Percentiles rank a stretch among this genome's conserved stretches.
These are phyloP conservation scores for Yarrowia bubula DNA, from an alignment of 805 yeast genomes.

Conservation along the genomic window DNA sequence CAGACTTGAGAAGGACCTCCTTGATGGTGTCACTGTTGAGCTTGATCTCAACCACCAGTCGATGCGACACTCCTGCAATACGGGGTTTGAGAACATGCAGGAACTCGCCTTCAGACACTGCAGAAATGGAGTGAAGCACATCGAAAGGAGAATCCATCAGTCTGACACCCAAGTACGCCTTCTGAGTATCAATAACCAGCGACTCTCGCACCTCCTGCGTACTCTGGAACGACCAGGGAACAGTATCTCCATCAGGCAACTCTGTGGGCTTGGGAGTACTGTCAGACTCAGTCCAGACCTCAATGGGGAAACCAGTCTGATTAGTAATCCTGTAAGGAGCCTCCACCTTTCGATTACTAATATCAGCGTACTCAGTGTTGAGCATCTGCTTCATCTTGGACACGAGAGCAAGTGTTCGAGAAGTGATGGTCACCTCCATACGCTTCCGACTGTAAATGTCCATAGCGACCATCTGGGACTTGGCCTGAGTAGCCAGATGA, in stretches of 20 bases:
- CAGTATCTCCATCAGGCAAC: conserved; percentile 47
- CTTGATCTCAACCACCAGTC: conserved; percentile 69
- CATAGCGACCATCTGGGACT: conserved; percentile 51
- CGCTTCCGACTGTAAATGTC: conserved; percentile 72
- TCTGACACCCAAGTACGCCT: conserved; percentile 58
- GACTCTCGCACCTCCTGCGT: conserved; percentile 86
- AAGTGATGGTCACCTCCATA: conserved; percentile 78
- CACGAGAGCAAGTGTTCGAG: conserved; percentile 73
- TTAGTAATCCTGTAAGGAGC: conserved; percentile 79
- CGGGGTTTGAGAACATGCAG: conserved; percentile 66
- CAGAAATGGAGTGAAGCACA: conserved; percentile 55
- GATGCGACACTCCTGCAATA: conserved; percentile 59
- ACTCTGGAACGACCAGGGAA: conserved; percentile 92
- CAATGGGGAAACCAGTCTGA: conserved; percentile 80
- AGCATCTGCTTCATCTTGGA: conserved; percentile 62
- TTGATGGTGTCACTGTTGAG: conserved; percentile 71
- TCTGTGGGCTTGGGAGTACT: conserved; percentile 30
- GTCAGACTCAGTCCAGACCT: conserved; percentile 71
- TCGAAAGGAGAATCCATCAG: conserved; percentile 57
- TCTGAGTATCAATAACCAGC: conserved; percentile 60
- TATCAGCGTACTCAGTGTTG: conserved; percentile 33
- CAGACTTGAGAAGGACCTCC: conserved; percentile 71
- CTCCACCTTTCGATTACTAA: conserved; percentile 52
- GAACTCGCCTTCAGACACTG: conserved; percentile 81
- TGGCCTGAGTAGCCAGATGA: conserved; percentile 53